Evolutionary conservation across 2,329 filamentous ascomycete genomes (phyloP).

Genomic region (Pezicula carpinea): DNA sequence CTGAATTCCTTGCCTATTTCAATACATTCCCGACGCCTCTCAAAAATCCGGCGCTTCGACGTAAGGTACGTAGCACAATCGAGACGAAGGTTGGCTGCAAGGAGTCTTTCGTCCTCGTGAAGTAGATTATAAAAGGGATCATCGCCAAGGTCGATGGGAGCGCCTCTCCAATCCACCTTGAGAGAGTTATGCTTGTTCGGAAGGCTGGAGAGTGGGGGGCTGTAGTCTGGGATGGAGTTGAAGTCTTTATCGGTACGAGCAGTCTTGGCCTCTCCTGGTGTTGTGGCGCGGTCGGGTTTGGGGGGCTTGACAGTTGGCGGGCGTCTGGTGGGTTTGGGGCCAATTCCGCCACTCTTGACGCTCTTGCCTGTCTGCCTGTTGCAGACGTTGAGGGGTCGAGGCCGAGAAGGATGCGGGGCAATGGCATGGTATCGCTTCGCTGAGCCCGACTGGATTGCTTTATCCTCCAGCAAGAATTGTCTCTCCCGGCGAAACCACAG

Average conservation of each 20-base stretch:
- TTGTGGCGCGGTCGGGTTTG: conserved; percentile 15
- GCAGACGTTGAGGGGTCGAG: background rate
- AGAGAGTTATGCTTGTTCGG: conserved; percentile 63
- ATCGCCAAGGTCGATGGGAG: conserved; percentile 67
- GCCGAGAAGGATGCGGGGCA: conserved; percentile 14
- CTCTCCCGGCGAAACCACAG: conserved; percentile 24
- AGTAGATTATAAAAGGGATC: conserved; percentile 68
- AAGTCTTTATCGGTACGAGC: conserved; percentile 84
- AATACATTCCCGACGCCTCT: conserved; percentile 63
- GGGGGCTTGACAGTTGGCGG: conserved; percentile 8
- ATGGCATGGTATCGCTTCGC: conserved; percentile 19
- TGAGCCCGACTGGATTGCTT: conserved; percentile 13
- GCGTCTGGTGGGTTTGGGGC: conserved; percentile 7
- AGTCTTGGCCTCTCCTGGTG: conserved; percentile 37
- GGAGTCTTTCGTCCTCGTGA: conserved; percentile 70
- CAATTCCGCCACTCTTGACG: background rate
- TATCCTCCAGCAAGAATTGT: conserved; percentile 23
- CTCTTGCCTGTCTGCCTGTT: background rate
- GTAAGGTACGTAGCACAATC: conserved; percentile 86
- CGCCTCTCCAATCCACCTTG: conserved; percentile 85
- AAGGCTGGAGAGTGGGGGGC: conserved; percentile 63
- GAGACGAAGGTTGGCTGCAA: conserved; percentile 76
- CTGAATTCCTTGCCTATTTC: conserved; percentile 76
- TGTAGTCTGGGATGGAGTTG: conserved; percentile 64
- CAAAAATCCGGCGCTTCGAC: conserved; percentile 89